phyloP scores from a whole-genome alignment of 306 rosid species.

The Acacia melanoxylon region DNA sequence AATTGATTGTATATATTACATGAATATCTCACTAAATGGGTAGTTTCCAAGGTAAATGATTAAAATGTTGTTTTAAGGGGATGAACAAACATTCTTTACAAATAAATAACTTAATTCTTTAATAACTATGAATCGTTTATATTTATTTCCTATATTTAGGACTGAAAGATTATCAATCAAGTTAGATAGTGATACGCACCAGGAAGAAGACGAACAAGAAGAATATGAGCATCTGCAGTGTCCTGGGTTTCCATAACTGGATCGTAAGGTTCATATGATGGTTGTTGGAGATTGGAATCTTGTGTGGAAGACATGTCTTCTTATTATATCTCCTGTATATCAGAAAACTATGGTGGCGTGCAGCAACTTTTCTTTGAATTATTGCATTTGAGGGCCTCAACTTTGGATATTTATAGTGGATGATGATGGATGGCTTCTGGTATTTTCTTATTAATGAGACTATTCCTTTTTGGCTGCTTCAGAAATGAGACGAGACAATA shows the following conservation, averaged over 20 bases:
- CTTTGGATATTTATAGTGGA: not conserved
- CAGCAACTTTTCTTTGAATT: not conserved
- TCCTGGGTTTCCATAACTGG: not conserved
- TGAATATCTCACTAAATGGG: no score
- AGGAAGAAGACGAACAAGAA: not conserved
- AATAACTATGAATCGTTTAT: no score
- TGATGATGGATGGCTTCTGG: not conserved
- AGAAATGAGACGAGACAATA: not conserved
- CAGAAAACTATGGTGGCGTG: not conserved
- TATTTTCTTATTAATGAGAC: not conserved
- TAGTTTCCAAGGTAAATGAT: no score
- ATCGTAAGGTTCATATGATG: not conserved
- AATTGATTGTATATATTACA: no score
- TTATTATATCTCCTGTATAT: not conserved
- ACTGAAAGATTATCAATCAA: not conserved
- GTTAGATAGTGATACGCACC: not conserved
- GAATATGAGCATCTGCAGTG: not conserved
- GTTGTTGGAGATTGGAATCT: not conserved
- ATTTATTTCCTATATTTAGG: no score
- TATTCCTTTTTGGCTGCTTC: not conserved
- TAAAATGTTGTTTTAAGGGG: no score
- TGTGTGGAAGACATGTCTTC: not conserved
- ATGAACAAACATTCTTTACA: no score
- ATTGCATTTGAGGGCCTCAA: not conserved
- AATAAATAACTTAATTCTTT: not conserved